Evolutionary conservation across 2,329 filamentous ascomycete species (phyloP).

Genomic region (Epichloe hybrida): DNA sequence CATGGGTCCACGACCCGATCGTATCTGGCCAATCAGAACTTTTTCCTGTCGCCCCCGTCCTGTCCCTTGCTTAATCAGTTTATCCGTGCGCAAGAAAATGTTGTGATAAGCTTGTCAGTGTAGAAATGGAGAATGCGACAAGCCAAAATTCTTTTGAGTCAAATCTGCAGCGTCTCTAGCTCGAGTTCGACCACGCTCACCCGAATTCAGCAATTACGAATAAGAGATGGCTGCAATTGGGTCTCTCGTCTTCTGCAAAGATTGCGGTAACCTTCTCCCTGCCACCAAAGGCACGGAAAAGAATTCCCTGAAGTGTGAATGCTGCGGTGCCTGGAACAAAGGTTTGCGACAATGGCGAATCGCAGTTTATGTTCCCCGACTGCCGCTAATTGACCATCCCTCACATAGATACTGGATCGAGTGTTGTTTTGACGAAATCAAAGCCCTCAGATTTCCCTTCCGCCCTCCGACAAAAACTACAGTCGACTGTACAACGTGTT

Average conservation of each 20-base stretch:
- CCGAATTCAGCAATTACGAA: neutral
- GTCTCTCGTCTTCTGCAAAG: conserved; percentile 81
- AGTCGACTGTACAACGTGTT: conserved; percentile 72
- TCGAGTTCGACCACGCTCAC: neutral
- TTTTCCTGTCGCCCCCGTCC: too few relatives aligned
- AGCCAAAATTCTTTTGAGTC: neutral
- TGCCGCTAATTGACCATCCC: neutral
- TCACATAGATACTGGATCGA: conserved; percentile 53
- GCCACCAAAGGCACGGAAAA: conserved; percentile 64
- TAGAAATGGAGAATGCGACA: too few relatives aligned
- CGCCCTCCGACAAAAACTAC: conserved; percentile 66
- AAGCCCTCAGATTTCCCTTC: conserved; percentile 87
- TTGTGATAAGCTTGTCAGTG: too few relatives aligned
- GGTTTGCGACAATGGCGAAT: conserved; percentile 33
- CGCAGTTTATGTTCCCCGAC: neutral
- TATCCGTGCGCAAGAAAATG: too few relatives aligned
- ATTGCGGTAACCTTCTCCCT: conserved; percentile 83
- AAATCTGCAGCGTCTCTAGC: neutral
- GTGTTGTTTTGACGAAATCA: conserved; percentile 67
- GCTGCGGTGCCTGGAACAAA: conserved; percentile 75
- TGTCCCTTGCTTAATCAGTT: too few relatives aligned
- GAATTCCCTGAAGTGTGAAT: conserved; percentile 66
- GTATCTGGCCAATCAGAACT: too few relatives aligned
- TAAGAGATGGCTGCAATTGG: conserved; percentile 70
- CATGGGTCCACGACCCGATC: too few relatives aligned